Conservation (phyloP, 2,329 filamentous ascomycete genomes). For the Sporothrix phasma region DNA sequence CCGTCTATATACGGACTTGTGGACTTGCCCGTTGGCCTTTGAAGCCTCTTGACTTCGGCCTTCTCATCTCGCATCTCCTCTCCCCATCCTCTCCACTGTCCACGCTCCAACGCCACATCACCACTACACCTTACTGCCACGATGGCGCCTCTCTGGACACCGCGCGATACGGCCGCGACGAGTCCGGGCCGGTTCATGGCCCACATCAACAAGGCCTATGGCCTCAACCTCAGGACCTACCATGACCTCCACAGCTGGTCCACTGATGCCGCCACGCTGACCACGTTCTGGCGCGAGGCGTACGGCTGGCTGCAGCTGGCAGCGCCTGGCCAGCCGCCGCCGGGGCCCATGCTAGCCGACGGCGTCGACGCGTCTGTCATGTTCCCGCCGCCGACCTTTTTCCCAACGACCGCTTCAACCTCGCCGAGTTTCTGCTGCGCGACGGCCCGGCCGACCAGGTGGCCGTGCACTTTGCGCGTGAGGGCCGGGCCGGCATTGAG, state of each 20-base stretch:
- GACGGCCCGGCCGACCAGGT: conserved; percentile 21
- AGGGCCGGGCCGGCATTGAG: conserved; percentile 32
- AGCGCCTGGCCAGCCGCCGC: neutral
- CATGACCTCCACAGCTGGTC: conserved; percentile 13
- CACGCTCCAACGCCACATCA: no score
- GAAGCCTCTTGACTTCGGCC: neutral
- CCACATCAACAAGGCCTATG: conserved; percentile 5
- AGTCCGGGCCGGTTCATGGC: conserved; percentile 9
- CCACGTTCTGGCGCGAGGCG: conserved; percentile 11
- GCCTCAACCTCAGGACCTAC: conserved; percentile 4
- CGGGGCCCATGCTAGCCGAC: neutral
- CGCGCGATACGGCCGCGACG: neutral
- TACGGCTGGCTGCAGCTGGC: conserved; percentile 9
- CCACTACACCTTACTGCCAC: neutral
- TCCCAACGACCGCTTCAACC: conserved; percentile 7
- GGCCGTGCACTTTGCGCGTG: conserved; percentile 41
- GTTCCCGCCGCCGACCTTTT: conserved; percentile 12
- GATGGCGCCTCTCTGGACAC: neutral
- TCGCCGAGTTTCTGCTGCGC: conserved; percentile 13
- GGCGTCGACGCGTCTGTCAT: neutral
- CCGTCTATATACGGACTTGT: neutral
- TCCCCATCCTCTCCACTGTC: no score
- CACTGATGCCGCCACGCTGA: neutral
- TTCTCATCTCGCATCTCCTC: neutral
- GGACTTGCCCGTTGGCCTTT: neutral